phyloP scores from a whole-genome alignment of 257 asterid species.

The Avicennia marina region DNA sequence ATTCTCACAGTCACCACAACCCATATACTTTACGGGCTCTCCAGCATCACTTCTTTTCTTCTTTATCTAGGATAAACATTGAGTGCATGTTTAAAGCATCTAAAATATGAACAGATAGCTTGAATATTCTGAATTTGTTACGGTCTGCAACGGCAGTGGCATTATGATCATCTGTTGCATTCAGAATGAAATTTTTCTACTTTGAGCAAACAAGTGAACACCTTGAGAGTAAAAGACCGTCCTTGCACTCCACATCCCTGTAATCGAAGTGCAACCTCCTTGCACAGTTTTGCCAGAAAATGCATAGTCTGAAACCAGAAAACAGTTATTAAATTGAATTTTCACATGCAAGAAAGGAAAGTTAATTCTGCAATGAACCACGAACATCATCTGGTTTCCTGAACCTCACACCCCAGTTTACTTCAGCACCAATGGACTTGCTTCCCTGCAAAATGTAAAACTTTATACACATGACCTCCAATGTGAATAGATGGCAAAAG shows the following conservation, averaged over 20 bases:
- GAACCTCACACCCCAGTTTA: conserved; percentile 99
- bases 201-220: conserved; percentile 19
- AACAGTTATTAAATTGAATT: conserved; percentile 19
- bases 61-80: conserved; percentile 55
- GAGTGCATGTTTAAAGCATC: conserved; percentile 8
- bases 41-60: conserved; percentile 79
- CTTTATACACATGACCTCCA: conserved; percentile 2
- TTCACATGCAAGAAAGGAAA: neutral
- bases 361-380: conserved; percentile 15
- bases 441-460: conserved; percentile 60
- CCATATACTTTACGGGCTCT: conserved; percentile 93
- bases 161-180: no score
- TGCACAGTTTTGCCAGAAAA: conserved; percentile 62
- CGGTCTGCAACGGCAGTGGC: neutral
- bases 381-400: conserved; percentile 70
- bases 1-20: conserved; percentile 89
- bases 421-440: conserved; percentile 94
- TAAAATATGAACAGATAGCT: conserved; percentile 1
- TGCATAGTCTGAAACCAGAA: conserved; percentile 50
- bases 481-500: neutral
- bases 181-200: neutral
- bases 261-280: conserved; percentile 88
- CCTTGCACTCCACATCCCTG: conserved; percentile 84
- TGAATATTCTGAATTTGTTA: conserved; percentile 6
- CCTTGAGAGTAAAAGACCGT: conserved; percentile 88